Conservation (phyloP, 2,329 filamentous ascomycete species). For the Fusarium sp. region DNA sequence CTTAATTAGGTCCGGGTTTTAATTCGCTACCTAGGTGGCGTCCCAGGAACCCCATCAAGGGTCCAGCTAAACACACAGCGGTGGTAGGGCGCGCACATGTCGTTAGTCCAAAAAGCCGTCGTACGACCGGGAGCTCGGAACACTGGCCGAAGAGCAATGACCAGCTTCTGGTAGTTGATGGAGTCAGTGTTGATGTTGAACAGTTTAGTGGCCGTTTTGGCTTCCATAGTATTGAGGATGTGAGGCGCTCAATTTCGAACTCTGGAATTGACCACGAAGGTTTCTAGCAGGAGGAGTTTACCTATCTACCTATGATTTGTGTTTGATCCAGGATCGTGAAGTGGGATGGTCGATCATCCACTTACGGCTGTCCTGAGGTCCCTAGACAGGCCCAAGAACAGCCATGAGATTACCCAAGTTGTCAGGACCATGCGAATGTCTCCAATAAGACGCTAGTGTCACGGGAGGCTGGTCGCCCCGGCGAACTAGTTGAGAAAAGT, state of each 20-base stretch:
- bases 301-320: conserved; percentile 7
- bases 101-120: conserved; percentile 32
- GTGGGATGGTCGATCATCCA: conserved; percentile 27
- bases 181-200: background rate
- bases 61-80: conserved; percentile 29
- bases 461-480: conserved; percentile 42
- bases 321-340: conserved; percentile 29
- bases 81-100: conserved; percentile 32
- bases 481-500: conserved; percentile 25
- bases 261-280: background rate
- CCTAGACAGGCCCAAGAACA: conserved; percentile 24
- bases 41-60: conserved; percentile 32
- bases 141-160: conserved; percentile 13
- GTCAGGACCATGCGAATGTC: conserved; percentile 14
- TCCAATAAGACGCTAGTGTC: conserved; percentile 41
- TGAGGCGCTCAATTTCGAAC: background rate
- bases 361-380: conserved; percentile 13
- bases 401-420: conserved; percentile 29
- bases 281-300: background rate
- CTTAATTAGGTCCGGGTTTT: conserved; percentile 2
- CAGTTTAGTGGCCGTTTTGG: background rate
- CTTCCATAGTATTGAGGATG: background rate
- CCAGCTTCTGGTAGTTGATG: too few relatives aligned
- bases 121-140: conserved; percentile 28
- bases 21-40: conserved; percentile 25